Evolutionary conservation across 2,329 filamentous ascomycete species (phyloP).

Genomic region (Paracoccidioides brasiliensis): DNA sequence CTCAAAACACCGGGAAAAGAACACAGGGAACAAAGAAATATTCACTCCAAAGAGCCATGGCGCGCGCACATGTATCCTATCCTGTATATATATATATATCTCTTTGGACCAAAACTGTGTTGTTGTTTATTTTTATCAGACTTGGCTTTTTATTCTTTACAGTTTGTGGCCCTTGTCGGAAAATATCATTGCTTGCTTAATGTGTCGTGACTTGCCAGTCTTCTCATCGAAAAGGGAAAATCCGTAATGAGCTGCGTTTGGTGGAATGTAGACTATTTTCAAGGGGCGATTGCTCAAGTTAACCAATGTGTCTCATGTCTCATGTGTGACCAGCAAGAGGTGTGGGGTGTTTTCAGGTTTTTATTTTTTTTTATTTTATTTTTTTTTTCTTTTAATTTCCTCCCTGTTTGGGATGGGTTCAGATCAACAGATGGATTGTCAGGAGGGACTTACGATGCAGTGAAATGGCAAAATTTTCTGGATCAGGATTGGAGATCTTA

Average conservation of each 20-base stretch:
- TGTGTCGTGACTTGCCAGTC: slow-evolving; percentile 61
- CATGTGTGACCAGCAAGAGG: neutral
- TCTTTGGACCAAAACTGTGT: no score
- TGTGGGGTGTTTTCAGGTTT: neutral
- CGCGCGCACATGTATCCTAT: no score
- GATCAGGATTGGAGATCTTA: slow-evolving; percentile 61
- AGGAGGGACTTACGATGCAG: slow-evolving; percentile 49
- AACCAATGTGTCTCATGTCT: neutral
- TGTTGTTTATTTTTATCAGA: no score
- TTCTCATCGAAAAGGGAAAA: slow-evolving; percentile 68
- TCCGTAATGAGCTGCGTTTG: slow-evolving; percentile 71
- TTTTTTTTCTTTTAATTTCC: no score
- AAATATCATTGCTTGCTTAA: slow-evolving; percentile 59
- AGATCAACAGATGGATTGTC: no score
- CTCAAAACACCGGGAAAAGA: no score
- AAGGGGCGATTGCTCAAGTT: neutral
- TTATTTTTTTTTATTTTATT: no score
- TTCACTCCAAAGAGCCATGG: no score
- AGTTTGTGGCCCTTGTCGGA: slow-evolving; percentile 41
- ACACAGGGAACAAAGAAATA: no score
- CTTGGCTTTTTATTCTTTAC: slow-evolving; percentile 1
- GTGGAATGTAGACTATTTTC: slow-evolving; percentile 60
- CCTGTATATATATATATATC: no score
- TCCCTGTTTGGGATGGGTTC: neutral
- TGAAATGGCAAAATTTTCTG: slow-evolving; percentile 64